phyloP scores from a whole-genome alignment of 257 asterid genomes.

The Penstemon eatonii region DNA sequence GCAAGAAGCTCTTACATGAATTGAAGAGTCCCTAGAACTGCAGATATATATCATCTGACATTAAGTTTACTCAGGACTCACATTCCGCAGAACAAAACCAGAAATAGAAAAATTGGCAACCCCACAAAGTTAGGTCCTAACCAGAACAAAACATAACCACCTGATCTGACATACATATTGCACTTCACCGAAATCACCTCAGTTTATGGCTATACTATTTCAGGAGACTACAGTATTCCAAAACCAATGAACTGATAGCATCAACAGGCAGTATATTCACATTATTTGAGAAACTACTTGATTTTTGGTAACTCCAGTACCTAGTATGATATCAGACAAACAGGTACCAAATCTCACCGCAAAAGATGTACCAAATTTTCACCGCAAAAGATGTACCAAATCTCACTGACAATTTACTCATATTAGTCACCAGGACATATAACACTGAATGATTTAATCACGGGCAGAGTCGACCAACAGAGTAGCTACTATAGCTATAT shows the following conservation, averaged over 20 bases:
- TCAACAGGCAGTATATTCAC: slow-evolving; percentile 5
- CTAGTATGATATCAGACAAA: background rate
- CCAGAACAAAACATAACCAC: slow-evolving; percentile 29
- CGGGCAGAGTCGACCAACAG: background rate
- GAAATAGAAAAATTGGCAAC: slow-evolving; percentile 39
- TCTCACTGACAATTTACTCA: background rate
- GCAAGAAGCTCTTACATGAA: slow-evolving; percentile 48
- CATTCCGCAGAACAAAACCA: slow-evolving; percentile 35
- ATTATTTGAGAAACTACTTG: slow-evolving; percentile 6
- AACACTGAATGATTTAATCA: background rate
- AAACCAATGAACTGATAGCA: background rate
- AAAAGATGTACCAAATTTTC: slow-evolving; percentile 16
- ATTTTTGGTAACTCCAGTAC: slow-evolving; percentile 21
- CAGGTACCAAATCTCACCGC: background rate
- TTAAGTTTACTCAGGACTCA: slow-evolving; percentile 34
- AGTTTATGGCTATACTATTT: slow-evolving; percentile 13
- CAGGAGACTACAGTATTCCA: slow-evolving; percentile 17
- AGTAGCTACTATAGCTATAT: background rate
- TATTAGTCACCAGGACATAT: background rate
- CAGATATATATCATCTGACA: slow-evolving; percentile 44
- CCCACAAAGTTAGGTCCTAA: slow-evolving; percentile 33
- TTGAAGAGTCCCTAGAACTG: slow-evolving; percentile 31
- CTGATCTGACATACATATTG: slow-evolving; percentile 25
- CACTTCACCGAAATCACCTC: slow-evolving; percentile 21
- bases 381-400: background rate